These are phyloP conservation scores for Apostasia shenzhenica DNA, from an alignment of 106 monocot species.

Conservation along the genomic window DNA sequence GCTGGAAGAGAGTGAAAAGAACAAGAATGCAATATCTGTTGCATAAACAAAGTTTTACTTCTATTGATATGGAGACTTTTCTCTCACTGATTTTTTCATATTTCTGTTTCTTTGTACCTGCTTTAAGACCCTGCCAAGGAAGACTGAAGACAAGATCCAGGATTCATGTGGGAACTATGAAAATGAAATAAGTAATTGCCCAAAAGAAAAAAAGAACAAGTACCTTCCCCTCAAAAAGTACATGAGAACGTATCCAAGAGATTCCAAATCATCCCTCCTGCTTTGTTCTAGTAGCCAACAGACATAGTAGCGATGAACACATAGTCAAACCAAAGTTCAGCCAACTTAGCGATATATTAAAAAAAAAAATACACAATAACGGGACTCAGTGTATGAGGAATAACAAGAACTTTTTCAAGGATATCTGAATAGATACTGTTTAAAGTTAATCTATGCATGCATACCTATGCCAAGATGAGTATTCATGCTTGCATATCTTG, in stretches of 20 bases:
- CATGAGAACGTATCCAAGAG: slow-evolving; percentile 47
- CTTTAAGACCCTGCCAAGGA: slow-evolving; percentile 89
- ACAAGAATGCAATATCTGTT: neutral
- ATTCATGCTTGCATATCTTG: slow-evolving; percentile 50
- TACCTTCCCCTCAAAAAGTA: slow-evolving; percentile 47
- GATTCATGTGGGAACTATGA: neutral
- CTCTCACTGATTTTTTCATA: slow-evolving; percentile 64
- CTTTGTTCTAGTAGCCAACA: slow-evolving; percentile 29
- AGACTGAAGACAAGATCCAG: slow-evolving; percentile 28
- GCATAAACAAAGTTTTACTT: slow-evolving; percentile 20
- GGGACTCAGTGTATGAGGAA: neutral
- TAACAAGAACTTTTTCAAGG: neutral
- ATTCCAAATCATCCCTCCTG: slow-evolving; percentile 50
- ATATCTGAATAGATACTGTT: no score
- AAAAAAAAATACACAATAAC: no score
- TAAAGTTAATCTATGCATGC: neutral
- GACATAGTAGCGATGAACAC: slow-evolving; percentile 1
- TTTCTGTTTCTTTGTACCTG: slow-evolving; percentile 62
- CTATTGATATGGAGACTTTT: slow-evolving; percentile 56
- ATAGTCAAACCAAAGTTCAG: neutral
- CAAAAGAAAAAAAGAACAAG: neutral
- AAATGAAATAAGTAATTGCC: neutral
- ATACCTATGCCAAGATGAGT: slow-evolving; percentile 56
- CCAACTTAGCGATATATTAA: no score
- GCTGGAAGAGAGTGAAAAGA: neutral